phyloP scores from a whole-genome alignment of 768 basidiomycete genomes.

The Amanita exitialis region DNA sequence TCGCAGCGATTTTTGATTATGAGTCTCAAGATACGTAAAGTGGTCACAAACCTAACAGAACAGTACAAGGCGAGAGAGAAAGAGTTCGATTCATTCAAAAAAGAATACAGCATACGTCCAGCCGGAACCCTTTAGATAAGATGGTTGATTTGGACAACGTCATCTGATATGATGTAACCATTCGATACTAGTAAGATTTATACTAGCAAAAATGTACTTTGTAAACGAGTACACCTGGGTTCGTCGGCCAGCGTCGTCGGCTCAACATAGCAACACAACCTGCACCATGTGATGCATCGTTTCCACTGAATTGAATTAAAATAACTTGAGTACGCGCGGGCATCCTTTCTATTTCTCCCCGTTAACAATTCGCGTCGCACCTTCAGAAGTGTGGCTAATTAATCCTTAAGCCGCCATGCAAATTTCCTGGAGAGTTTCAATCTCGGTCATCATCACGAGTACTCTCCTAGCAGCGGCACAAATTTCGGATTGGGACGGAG shows the following conservation, averaged over 20 bases:
- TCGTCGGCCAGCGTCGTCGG: neutral
- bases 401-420: too few species aligned
- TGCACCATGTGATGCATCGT: neutral
- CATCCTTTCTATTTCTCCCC: neutral
- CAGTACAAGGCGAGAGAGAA: slow-evolving; percentile 87
- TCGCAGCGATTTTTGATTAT: slow-evolving; percentile 4
- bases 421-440: too few species aligned
- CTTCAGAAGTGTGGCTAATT: too few species aligned
- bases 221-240: neutral
- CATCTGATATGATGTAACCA: neutral
- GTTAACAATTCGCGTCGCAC: too few species aligned
- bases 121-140: slow-evolving; percentile 16
- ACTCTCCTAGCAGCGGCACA: too few species aligned
- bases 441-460: too few species aligned
- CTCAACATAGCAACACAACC: neutral
- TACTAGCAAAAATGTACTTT: neutral
- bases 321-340: neutral
- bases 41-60: slow-evolving; percentile 65
- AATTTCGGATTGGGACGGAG: neutral
- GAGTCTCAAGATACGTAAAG: slow-evolving; percentile 62
- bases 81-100: slow-evolving; percentile 73
- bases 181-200: too few species aligned
- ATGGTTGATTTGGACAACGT: neutral
- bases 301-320: neutral
- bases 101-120: slow-evolving; percentile 66